Evolutionary conservation across 2,329 filamentous ascomycete species (phyloP), one percentile per base, ranked within the genome.

Genomic region (Pseudogymnoascus sp.): DNA sequence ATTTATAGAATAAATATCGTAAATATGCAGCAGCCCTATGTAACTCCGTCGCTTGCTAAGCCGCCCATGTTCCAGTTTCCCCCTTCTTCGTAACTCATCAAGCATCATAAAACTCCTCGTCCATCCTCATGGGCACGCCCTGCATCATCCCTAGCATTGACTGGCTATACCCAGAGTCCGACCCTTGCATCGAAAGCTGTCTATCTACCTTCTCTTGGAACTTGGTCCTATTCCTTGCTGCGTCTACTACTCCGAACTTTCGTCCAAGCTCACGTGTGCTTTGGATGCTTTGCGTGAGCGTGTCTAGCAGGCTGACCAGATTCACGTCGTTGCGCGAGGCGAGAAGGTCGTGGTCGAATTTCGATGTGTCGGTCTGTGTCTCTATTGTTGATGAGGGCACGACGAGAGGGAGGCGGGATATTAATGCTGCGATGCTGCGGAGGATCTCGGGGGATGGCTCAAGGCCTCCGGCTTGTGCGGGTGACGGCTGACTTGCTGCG

Each of bases 281-380:
- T 61, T 83, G 83, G 18, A 92, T 80, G 63, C 85, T 89, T 64
- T 88, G 82, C 65, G 92, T 86, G 30, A 97, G 80, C 20, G 83
- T 81, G 47, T 89, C 87, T 7, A 97, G 81, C 1, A 97, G 77
- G 4, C 84, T 83, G 58, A 95, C 82, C 2, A 97, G 81, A 60
- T 87, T 81, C 28, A 96, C 91, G 68, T 97, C 91, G 69, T 95
- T 94, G 63, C 86, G 80, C 75, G 96, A 89, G 60, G 88, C 85
- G 37, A 88, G 78, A 37, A 89, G 82, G 72, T 96, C 88, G 34
- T 82, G 78, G 28, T 85, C 79, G 70, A 93, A 90, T 0, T 83
- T 79, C 43, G 80, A 78, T 25, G 79, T 76, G 67, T 90, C 81
- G 2, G 87, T 69, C 12, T 32, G 20, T 9, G 12, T 28, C 2